Conservation (phyloP, 441 rosid species). For the Brassica hybrid region DNA sequence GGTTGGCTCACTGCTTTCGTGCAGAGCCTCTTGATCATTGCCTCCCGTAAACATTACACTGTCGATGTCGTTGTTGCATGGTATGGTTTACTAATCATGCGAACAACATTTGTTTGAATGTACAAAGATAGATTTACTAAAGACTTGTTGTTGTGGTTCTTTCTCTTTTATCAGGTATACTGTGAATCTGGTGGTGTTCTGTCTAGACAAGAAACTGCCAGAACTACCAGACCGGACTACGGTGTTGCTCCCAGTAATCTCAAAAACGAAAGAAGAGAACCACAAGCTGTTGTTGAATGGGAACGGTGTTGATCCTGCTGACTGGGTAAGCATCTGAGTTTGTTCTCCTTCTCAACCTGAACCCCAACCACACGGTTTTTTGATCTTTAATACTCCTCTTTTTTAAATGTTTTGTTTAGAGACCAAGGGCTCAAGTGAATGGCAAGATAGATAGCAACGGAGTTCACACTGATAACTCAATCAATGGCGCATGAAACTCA, state of each 20-base stretch:
- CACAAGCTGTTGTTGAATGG: constrained; percentile 90
- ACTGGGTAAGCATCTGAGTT: constrained; percentile 61
- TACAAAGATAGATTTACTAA: neutral
- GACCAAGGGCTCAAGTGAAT: constrained; percentile 83
- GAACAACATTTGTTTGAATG: neutral
- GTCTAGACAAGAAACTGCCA: constrained; percentile 94
- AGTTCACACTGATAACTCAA: constrained; percentile 59
- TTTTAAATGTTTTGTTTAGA: constrained; percentile 49
- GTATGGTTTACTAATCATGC: constrained; percentile 46
- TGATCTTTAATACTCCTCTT: neutral
- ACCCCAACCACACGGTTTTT: constrained; percentile 3
- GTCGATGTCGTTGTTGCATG: constrained; percentile 98
- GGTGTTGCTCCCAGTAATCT: constrained; percentile 68
- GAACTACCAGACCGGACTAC: constrained; percentile 84
- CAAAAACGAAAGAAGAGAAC: constrained; percentile 87
- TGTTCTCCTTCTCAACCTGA: neutral
- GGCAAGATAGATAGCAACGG: constrained; percentile 85
- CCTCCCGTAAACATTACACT: constrained; percentile 98
- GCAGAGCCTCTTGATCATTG: constrained; percentile 91
- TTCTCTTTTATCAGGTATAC: constrained; percentile 66
- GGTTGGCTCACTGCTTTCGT: constrained; percentile 80
- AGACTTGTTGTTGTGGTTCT: constrained; percentile 16
- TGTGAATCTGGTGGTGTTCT: constrained; percentile 91
- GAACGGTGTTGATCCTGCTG: constrained; percentile 77
- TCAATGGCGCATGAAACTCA: constrained; percentile 72